These are phyloP conservation scores for Coccomyxa sp. DNA, from an alignment of 139 green algal genomes.

Conservation along the genomic window DNA sequence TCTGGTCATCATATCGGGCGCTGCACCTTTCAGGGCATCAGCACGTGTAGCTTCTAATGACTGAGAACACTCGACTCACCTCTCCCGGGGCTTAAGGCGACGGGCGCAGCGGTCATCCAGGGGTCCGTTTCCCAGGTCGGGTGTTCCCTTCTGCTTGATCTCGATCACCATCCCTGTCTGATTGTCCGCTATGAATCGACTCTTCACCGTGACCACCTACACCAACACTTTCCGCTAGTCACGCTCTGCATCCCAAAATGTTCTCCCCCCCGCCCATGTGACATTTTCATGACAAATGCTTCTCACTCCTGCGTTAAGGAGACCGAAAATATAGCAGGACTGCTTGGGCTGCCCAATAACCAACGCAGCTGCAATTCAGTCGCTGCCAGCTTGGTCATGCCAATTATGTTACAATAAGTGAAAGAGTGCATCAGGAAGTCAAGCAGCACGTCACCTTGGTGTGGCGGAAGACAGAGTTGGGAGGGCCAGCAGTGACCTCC, in stretches of 20 bases:
- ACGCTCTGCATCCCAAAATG: neutral
- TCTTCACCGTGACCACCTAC: slow-evolving; percentile 76
- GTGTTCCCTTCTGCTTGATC: slow-evolving; percentile 75
- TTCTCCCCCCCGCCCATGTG: neutral
- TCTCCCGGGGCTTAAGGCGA: slow-evolving; percentile 25
- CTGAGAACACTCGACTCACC: neutral
- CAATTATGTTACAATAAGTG: neutral
- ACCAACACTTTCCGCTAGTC: neutral
- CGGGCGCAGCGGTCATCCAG: slow-evolving; percentile 51
- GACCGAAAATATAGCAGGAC: too few species aligned
- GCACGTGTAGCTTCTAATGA: too few species aligned
- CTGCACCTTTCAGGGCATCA: too few species aligned
- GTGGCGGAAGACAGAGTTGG: slow-evolving; percentile 49
- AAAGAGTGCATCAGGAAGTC: neutral
- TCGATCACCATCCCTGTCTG: slow-evolving; percentile 69
- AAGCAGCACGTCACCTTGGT: slow-evolving; percentile 44
- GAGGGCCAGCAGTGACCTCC: slow-evolving; percentile 60
- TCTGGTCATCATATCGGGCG: too few species aligned
- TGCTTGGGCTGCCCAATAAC: too few species aligned
- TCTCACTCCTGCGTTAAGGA: neutral
- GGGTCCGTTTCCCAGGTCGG: slow-evolving; percentile 29
- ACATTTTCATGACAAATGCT: neutral
- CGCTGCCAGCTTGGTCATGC: too few species aligned
- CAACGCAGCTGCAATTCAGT: too few species aligned
- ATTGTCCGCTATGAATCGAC: slow-evolving; percentile 84